Base-by-base conservation (phyloP, 371 early-diverging fungal species). In the Syncephalastrum racemosum region DNA sequence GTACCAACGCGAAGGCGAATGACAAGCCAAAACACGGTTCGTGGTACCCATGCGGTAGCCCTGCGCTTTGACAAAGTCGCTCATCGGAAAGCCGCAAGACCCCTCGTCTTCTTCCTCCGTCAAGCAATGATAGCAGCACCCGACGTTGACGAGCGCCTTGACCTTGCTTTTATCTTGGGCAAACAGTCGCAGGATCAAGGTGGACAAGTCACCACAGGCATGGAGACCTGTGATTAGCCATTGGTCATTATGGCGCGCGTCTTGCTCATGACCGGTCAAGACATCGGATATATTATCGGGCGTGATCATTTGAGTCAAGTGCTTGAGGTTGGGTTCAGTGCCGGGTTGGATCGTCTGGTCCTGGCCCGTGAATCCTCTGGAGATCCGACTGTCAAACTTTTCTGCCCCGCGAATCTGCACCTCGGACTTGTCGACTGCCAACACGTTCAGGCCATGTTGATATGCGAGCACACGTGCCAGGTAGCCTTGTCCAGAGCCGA, bases 151-250 rank as follows among this genome's bases (percentile, higher is more conserved):
- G 31, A 93, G 68, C 12, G 83, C 85, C 0, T 63, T 58, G 1
- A 92, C 90, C 16, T 71, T 54, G 13, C 79, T 68, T 24, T 39
- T 19, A 42, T 85, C 82, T 49, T 83, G 68, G 3, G 83, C 75
- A 72, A 90, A 95, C 46, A 91, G 68, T 22, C 82, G 80, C 16
- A 93, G 77, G 58, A 88, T 86, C 18, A 86, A 75, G 50, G 86
- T 83, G 4, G 91, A 81, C 48, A 95, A 60, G 58, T 94, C 88
- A 4, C 95, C 95, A 55, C 95, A 95, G 0, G 94, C 86, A 62
- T 95, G 94, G 8, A 94, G 76, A 2, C 95, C 93, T 49, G 91
- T 90, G 0, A 93, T 73, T 42, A 91, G 67, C 90, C 90, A 93
- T n/a, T 66, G 18, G 22, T 54, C 43, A 8, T 18, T 49, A 2